Evolutionary conservation across 176 grass and related monocot species (phyloP), one percentile per base, ranked within the genome.

Genomic region (Melocanna baccifera): DNA sequence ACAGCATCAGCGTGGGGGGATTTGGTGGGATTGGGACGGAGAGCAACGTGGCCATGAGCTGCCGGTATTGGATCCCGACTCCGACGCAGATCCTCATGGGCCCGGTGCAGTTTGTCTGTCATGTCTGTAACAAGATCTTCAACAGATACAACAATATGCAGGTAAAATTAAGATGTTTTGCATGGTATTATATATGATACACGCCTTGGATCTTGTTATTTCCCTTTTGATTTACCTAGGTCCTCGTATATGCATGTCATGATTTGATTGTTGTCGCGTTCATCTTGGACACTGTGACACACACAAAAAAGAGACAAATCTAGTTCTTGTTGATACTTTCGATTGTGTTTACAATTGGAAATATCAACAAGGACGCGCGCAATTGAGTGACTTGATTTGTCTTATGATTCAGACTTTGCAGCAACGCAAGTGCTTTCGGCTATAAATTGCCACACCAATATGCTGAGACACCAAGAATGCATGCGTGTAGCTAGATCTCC

Each of bases 71-170:
- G 95, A 95, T 98, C 84, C 95, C 95, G 25, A 95, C 92, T 2
- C 85, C 89, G 12, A 85, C 86, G 48, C 92, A 98, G 85, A 98
- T 98, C 85, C 93, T 98, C 63, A 69, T 88, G 30, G 92, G 95
- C 7, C 91, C 95, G 6, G 95, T 95, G 62, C 92, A 95, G 70
- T 98, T 95, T 69, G 41, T 90, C 26, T 98, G 95, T 80, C 88
- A 92, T 62, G 93, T 98, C 78, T 98, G 95, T 23, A 93, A 88
- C 80, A 98, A 98, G 71, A 90, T 51, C 70, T 98, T 98, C 95
- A 98, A 93, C 75, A 64, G 95, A 86, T 93, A 98, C 81, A 98
- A 98, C 57, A 98, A 98, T 64, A 90, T 98, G 93, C 95, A 95
- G 95, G 95, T 98, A 90, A 41, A 16, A 78, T 39, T 19, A 20